Evolutionary conservation across 2,329 filamentous ascomycete genomes (phyloP), one percentile per base, ranked within the genome.

Genomic region (Pseudogymnoascus sp.): DNA sequence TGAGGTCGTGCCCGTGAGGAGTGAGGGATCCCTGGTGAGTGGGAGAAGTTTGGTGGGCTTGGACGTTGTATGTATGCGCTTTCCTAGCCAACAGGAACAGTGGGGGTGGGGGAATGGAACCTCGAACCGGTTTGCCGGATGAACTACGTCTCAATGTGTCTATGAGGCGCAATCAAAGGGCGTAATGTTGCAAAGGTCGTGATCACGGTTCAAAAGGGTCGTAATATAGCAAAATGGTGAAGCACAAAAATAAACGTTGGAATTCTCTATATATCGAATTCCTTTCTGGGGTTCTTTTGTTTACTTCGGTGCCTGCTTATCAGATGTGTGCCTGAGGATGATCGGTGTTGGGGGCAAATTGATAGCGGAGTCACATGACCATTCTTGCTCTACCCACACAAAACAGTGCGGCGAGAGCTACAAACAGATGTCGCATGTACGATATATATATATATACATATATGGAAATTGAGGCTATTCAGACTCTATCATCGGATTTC

Each of bases 51-150:
- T 52, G 45, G 45, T 52, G 45, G 45, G 45, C 45, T 52, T 52
- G 45, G 45, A 52, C 15, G 45, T 52, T 30, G 45, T 52, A 52
- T 52, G 45, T 52, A 52, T 52, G 45, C 26, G 45, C 45, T 52
- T 52, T 52, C 45, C 45, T 52, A 52, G 45, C 45, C 45, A 52
- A 52, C 45, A 52, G 26, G 45, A 52, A 52, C 45, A 52, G 45
- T 52, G 45, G 45, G 41, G 45, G 45, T 52, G 45, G 45, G 45
- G 45, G 45, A 52, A 52, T 52, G 45, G 45, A 52, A 52, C 28
- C 23, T 52, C 45, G 26, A 30, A 52, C 45, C 45, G 45, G 45
- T 52, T 30, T 52, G 15, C 45, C 45, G 45, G 45, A 52, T 30
- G 26, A 52, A 30, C 45, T 52, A 30, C 15, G 26, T 52, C 26